A percentile compares a stretch with the other conserved stretches of the same genome.
These are phyloP conservation scores for Cyberlindnera sargentensis DNA, from an alignment of 805 yeast genomes.

Conservation along the genomic window DNA sequence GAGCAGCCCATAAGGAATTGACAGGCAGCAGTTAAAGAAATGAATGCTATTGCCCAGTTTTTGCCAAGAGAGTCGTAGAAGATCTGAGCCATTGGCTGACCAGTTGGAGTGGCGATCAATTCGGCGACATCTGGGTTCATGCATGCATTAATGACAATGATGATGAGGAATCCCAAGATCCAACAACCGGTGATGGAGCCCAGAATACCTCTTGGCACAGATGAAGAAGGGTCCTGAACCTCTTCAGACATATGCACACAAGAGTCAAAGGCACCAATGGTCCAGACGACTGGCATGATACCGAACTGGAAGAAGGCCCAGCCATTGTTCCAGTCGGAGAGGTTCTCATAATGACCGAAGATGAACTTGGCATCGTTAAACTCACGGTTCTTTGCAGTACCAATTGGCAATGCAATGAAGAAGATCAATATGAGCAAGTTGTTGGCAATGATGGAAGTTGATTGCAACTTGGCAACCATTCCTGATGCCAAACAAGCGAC, in stretches of 20 bases:
- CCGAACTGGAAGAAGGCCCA: slow-evolving; percentile 44
- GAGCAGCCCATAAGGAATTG: slow-evolving; percentile 67
- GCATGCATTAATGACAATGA: slow-evolving; percentile 50
- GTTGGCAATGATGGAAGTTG: slow-evolving; percentile 47
- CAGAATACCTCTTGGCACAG: slow-evolving; percentile 60
- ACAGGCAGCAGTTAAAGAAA: slow-evolving; percentile 49
- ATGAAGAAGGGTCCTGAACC: slow-evolving; percentile 50
- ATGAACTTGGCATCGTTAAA: slow-evolving; percentile 43
- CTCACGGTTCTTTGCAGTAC: slow-evolving; percentile 27
- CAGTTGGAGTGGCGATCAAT: slow-evolving; percentile 39
- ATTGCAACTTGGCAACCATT: slow-evolving; percentile 47
- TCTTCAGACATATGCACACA: slow-evolving; percentile 70
- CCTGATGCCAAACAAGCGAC: slow-evolving; percentile 48
- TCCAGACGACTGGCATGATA: slow-evolving; percentile 67
- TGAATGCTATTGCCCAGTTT: slow-evolving; percentile 60
- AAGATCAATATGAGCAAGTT: slow-evolving; percentile 37
- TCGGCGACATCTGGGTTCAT: slow-evolving; percentile 37
- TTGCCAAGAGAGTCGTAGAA: slow-evolving; percentile 56
- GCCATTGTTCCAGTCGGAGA: slow-evolving; percentile 48
- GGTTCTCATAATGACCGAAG: slow-evolving; percentile 44
- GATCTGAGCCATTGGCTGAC: slow-evolving; percentile 62
- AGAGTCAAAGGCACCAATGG: slow-evolving; percentile 66
- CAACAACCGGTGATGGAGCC: slow-evolving; percentile 50
- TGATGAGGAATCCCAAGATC: slow-evolving; percentile 48
- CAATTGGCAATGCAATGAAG: slow-evolving; percentile 53